Evolutionary conservation across 371 early-diverging fungal genomes (phyloP).

Genomic region (Circinella umbellata): DNA sequence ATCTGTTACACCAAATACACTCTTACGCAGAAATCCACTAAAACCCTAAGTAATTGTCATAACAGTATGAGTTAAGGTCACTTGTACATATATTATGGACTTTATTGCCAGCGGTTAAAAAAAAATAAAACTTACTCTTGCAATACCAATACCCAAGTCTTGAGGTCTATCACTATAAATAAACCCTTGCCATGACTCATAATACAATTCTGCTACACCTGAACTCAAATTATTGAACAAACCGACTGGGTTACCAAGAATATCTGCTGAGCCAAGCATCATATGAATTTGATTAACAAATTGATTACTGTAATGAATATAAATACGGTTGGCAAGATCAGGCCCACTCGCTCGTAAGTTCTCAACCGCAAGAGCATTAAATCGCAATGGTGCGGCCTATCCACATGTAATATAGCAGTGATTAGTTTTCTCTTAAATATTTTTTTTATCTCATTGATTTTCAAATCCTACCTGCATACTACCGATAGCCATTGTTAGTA

Average conservation of each 20-base stretch:
- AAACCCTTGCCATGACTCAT: constrained; percentile 97
- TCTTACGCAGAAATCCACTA: constrained; percentile 90
- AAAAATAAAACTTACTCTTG: constrained; percentile 59
- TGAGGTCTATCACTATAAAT: constrained; percentile 95
- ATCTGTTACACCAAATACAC: constrained; percentile 96
- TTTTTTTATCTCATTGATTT: background rate
- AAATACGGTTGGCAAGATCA: constrained; percentile 80
- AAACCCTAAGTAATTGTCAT: constrained; percentile 65
- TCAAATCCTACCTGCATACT: constrained; percentile 80
- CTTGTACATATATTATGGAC: background rate
- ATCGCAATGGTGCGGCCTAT: constrained; percentile 85
- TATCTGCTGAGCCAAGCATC: constrained; percentile 95
- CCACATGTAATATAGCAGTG: background rate
- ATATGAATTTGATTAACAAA: constrained; percentile 90
- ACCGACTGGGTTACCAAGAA: constrained; percentile 98
- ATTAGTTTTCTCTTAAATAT: background rate
- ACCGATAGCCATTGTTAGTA: constrained; percentile 96
- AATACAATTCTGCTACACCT: constrained; percentile 96
- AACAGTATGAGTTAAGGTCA: background rate
- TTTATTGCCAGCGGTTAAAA: background rate
- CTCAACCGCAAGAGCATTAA: constrained; percentile 92
- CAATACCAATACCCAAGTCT: constrained; percentile 94
- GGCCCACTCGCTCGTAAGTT: constrained; percentile 84
- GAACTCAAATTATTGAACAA: constrained; percentile 94
- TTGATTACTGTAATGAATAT: constrained; percentile 89